Percentiles rank a stretch among this genome's conserved stretches.
These are phyloP conservation scores for Stellera chamaejasme DNA, from an alignment of 345 rosid species.

Conservation along the genomic window DNA sequence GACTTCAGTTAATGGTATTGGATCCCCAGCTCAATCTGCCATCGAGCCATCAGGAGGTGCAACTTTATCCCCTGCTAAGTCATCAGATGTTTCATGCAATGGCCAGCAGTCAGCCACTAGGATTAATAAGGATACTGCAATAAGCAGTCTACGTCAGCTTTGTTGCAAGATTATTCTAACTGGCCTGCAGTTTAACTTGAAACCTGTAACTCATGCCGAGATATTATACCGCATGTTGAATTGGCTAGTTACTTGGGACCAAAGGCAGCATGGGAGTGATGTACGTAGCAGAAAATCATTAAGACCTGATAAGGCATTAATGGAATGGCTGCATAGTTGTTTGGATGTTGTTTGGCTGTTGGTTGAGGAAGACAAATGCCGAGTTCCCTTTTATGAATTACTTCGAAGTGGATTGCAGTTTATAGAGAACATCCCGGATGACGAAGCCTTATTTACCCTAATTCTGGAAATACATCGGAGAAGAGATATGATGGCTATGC, in stretches of 20 bases:
- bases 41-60: constrained; percentile 52
- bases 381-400: constrained; percentile 92
- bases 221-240: constrained; percentile 72
- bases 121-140: constrained; percentile 46
- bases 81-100: constrained; percentile 38
- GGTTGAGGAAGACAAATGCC: constrained; percentile 79
- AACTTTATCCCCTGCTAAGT: constrained; percentile 50
- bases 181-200: constrained; percentile 60
- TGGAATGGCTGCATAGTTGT: constrained; percentile 87
- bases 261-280: constrained; percentile 56
- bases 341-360: constrained; percentile 90
- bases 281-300: constrained; percentile 58
- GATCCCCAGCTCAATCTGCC: constrained; percentile 65
- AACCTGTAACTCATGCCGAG: constrained; percentile 83
- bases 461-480: constrained; percentile 94
- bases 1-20: constrained; percentile 65
- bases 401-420: constrained; percentile 90
- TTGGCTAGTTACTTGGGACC: constrained; percentile 97
- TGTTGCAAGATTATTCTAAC: constrained; percentile 86
- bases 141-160: constrained; percentile 72
- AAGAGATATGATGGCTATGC: constrained; percentile 96
- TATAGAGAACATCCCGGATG: constrained; percentile 92
- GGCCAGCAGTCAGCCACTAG: constrained; percentile 41
- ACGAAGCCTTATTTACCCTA: constrained; percentile 91
- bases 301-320: constrained; percentile 65